Evolutionary conservation across 768 basidiomycete genomes (phyloP).

Genomic region (Boletellus ananiceps): DNA sequence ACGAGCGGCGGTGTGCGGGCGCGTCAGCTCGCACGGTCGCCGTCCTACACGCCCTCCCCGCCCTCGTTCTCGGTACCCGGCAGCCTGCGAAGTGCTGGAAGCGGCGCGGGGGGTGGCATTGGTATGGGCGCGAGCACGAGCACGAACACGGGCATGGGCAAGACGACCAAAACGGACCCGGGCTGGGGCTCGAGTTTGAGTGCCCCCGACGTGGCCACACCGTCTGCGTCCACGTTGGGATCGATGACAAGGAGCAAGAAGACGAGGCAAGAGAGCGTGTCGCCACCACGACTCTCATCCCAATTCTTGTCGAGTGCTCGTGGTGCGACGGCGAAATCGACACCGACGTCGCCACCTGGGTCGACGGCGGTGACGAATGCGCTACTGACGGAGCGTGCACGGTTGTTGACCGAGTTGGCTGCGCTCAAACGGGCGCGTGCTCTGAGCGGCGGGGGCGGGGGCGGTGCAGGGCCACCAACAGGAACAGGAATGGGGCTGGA

Average conservation of each 20-base stretch:
- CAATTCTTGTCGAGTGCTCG: not conserved
- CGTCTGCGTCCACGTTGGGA: not conserved
- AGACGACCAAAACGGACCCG: too few relatives aligned
- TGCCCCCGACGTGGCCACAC: not conserved
- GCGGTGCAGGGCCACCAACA: not conserved
- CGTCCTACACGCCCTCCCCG: slow-evolving; percentile 18
- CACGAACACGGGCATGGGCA: too few relatives aligned
- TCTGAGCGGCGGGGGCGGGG: slow-evolving; percentile 2
- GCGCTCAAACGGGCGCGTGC: slow-evolving; percentile 32
- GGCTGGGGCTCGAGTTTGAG: too few relatives aligned
- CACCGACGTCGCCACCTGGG: slow-evolving; percentile 12
- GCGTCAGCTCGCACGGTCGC: slow-evolving; percentile 5
- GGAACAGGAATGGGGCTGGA: not conserved
- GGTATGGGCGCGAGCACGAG: too few relatives aligned
- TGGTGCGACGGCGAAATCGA: not conserved
- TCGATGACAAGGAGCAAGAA: not conserved
- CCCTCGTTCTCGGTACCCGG: slow-evolving; percentile 11
- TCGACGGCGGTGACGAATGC: slow-evolving; percentile 41
- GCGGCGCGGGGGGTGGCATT: too few relatives aligned
- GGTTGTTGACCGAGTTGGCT: slow-evolving; percentile 51
- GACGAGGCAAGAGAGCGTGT: too few relatives aligned
- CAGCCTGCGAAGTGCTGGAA: not conserved
- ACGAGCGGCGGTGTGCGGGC: not conserved
- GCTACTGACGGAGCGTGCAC: slow-evolving; percentile 55
- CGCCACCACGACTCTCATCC: too few relatives aligned